A percentile compares a stretch with the other conserved stretches of the same genome.
phyloP scores from a whole-genome alignment of 1,284 basidiomycete genomes.

The Ustilago shanxiensis region DNA sequence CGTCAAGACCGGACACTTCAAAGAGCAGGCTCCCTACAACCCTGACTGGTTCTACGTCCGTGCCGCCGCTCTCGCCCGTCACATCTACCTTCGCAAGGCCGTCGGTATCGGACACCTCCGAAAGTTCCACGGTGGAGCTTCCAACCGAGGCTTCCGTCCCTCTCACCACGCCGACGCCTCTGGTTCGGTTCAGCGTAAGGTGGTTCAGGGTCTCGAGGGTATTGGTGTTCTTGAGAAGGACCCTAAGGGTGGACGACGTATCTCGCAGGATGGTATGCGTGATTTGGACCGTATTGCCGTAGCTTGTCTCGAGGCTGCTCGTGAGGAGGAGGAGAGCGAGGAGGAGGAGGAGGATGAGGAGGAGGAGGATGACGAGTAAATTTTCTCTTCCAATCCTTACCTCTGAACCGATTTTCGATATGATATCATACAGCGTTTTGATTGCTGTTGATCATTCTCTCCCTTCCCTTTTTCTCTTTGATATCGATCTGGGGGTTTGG shows the following conservation, averaged over 20 bases:
- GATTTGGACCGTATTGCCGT: conserved; percentile 99
- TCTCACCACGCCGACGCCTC: conserved; percentile 93
- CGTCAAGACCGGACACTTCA: conserved; percentile 97
- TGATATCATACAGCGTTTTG: neutral
- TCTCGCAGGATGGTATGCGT: conserved; percentile 94
- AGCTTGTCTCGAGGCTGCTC: conserved; percentile 88
- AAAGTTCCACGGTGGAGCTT: conserved; percentile 97
- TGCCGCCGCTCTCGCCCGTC: conserved; percentile 97
- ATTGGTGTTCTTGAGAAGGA: conserved; percentile 95
- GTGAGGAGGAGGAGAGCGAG: conserved; percentile 87
- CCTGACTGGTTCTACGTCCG: conserved; percentile 99
- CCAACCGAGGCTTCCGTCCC: conserved; percentile 86
- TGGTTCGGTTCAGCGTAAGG: conserved; percentile 74
- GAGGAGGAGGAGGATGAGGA: conserved; percentile 81
- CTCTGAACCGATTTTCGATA: neutral
- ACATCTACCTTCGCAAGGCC: conserved; percentile 99
- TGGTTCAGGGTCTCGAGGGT: conserved; percentile 97
- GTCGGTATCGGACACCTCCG: conserved; percentile 95
- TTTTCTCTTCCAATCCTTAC: neutral
- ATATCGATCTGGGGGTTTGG: neutral
- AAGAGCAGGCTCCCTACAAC: conserved; percentile 99
- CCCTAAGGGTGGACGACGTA: conserved; percentile 93
- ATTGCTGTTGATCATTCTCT: neutral
- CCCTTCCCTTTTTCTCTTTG: neutral
- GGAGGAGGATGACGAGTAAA: conserved; percentile 65